Evolutionary conservation across 139 green algal genomes (phyloP).

Genomic region (Tetradesmus obliquus): DNA sequence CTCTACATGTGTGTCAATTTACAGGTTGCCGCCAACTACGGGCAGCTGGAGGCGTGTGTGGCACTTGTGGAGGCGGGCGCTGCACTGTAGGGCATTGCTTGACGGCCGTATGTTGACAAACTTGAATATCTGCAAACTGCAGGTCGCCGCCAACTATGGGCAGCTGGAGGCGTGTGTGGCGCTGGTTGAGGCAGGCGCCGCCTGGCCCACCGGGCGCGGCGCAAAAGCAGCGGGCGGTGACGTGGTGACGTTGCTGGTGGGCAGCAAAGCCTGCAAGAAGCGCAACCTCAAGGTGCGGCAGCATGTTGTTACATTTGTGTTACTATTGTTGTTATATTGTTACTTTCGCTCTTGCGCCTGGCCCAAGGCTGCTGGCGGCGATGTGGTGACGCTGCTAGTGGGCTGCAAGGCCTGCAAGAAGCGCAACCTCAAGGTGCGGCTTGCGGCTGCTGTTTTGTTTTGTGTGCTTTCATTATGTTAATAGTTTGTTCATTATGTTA

Average conservation of each 20-base stretch:
- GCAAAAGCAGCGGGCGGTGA: constrained; percentile 14
- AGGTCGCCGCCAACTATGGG: constrained; percentile 14
- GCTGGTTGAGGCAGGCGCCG: background rate
- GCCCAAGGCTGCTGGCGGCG: background rate
- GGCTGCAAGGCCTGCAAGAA: background rate
- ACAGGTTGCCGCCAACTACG: background rate
- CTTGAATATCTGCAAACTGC: background rate
- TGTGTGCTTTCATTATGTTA: no score
- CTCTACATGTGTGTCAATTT: no score
- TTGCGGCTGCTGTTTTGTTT: background rate
- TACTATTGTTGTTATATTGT: no score
- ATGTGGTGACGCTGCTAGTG: background rate
- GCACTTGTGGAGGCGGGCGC: background rate
- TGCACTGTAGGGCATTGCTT: background rate
- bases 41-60: background rate
- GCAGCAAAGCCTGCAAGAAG: background rate
- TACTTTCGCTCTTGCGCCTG: background rate
- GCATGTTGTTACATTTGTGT: no score
- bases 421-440: constrained; percentile 11
- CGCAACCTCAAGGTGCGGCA: constrained; percentile 27
- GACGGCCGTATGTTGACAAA: background rate
- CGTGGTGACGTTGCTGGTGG: constrained; percentile 1
- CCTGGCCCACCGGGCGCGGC: constrained; percentile 10
- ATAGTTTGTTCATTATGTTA: no score
- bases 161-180: background rate